Base-by-base conservation (phyloP, 208 protist genomes). In the Leishmania lainsoni region DNA sequence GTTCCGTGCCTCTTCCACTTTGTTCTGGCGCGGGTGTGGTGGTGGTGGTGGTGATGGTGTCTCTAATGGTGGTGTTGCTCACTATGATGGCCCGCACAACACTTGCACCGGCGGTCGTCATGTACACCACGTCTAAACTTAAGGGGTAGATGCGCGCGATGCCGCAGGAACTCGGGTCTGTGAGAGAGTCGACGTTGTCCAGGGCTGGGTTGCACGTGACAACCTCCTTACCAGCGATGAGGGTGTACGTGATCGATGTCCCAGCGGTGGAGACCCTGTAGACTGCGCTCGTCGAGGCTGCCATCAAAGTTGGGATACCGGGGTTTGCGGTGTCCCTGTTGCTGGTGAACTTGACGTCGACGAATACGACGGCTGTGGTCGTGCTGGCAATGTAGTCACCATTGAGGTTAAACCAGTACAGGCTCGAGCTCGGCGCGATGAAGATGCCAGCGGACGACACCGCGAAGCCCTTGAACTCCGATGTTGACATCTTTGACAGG, bases 71-170 rank as follows among this genome's bases (percentile, higher is more conserved):
- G 42, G 84, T 83, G 52, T 89, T 88, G 4, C 83, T 81, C 45
- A 91, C 83, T 17, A 75, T 77, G 35, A 93, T 71, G 39, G 84
- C 71, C 54, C 83, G 90, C 74, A 96, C 65, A 54, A 85, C 68
- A 74, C 76, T 75, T 10, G 69, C 26, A 5, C 59, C 75, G 32
- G 71, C 61, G 45, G 81, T 81, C 26, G 88, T 78, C 22, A 96
- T 6, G 81, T 93, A 93, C 61, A 96, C 86, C 72, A 78, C 83
- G 49, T 93, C 85, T 14, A 73, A 32, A 22, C 61, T 80, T 35
- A 90, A 39, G 10, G 89, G 85, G 70, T 88, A 90, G 76, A 94
- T 81, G 68, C 82, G 81, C 16, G 69, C 45, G 66, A 90, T 87
- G 45, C 80, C 61, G 73, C 89, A 89, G 75, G 90, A 87, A 22